A percentile compares a stretch with the other conserved stretches of the same genome.
These are phyloP conservation scores for Aspergillus pseudonomiae DNA, from an alignment of 2,329 filamentous ascomycete genomes.

Conservation along the genomic window DNA sequence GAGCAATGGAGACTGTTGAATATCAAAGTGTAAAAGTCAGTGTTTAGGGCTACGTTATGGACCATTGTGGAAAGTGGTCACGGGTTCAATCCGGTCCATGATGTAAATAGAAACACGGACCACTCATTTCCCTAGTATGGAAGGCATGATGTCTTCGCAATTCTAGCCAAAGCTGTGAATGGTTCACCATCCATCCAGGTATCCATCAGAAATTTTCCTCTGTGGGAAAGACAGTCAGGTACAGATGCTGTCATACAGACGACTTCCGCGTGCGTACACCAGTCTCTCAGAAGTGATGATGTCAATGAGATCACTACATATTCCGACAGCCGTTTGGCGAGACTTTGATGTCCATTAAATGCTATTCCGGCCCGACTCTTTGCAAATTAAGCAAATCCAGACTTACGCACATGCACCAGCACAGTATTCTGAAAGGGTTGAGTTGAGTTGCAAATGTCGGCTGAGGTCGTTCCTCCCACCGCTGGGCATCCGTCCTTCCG, in stretches of 20 bases:
- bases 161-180: neutral
- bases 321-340: neutral
- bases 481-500: slow-evolving; percentile 1
- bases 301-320: neutral
- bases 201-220: neutral
- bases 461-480: neutral
- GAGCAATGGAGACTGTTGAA: neutral
- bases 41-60: neutral
- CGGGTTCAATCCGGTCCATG: neutral
- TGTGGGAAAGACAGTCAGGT: neutral
- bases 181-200: neutral
- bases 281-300: neutral
- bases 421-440: neutral
- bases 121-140: neutral
- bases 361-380: neutral
- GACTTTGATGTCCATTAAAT: neutral
- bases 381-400: neutral
- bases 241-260: neutral
- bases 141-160: neutral
- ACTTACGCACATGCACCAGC: neutral
- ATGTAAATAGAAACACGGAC: neutral
- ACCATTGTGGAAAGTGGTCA: neutral
- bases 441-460: neutral
- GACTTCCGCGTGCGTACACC: neutral
- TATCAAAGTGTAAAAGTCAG: neutral